Evolutionary conservation across 148 eudicot species (phyloP).

Genomic region (Talinum fruticosum): DNA sequence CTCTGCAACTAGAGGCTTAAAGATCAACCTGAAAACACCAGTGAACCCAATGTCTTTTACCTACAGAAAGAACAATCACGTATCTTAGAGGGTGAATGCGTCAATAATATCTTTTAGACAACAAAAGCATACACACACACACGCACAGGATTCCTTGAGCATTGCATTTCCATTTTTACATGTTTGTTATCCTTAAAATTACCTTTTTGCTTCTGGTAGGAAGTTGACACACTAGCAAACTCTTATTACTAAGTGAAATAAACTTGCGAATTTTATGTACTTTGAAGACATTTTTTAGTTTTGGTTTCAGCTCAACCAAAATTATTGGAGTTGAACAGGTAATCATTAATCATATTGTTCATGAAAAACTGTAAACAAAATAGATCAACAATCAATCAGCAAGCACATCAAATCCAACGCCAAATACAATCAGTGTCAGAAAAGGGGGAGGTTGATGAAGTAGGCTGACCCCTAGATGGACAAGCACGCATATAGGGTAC

Average conservation of each 20-base stretch:
- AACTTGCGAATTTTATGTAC: neutral
- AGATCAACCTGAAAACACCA: slow-evolving; percentile 84
- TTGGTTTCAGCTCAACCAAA: neutral
- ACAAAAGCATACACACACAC: neutral
- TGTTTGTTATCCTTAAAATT: neutral
- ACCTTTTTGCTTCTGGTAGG: neutral
- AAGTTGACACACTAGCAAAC: neutral
- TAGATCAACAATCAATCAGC: neutral
- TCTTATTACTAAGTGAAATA: no score
- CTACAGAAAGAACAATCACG: slow-evolving; percentile 34
- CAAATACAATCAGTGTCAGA: no score
- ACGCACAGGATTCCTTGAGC: neutral
- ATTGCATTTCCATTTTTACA: neutral
- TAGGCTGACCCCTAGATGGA: no score
- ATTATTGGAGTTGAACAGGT: neutral
- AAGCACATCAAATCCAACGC: no score
- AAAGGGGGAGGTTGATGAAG: no score
- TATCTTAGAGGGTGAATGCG: neutral
- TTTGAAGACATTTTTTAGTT: neutral
- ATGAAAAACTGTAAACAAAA: neutral
- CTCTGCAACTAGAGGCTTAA: slow-evolving; percentile 79
- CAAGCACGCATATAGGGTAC: neutral
- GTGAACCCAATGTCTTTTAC: slow-evolving; percentile 88
- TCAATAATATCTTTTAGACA: no score
- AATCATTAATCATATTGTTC: neutral